Evolutionary conservation across 805 yeast genomes (phyloP).

Genomic region (Tetrapisispora nanseiensis): DNA sequence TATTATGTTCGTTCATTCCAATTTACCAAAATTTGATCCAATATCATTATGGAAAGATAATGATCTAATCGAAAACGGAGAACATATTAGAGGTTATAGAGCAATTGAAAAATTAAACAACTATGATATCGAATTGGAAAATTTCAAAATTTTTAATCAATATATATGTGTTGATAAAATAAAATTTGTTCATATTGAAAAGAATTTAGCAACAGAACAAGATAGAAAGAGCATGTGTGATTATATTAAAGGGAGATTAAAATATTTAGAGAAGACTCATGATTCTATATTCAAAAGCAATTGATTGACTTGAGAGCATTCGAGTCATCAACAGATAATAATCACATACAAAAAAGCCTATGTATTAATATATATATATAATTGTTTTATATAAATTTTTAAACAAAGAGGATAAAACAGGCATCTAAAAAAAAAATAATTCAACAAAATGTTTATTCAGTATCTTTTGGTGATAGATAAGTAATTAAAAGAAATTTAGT

Average conservation of each 20-base stretch:
- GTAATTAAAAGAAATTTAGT: neutral
- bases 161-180: slow-evolving; percentile 12
- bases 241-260: slow-evolving; percentile 16
- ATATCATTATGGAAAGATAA: slow-evolving; percentile 16
- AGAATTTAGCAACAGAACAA: slow-evolving; percentile 9
- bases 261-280: slow-evolving; percentile 17
- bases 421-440: too few relatives aligned
- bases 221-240: slow-evolving; percentile 17
- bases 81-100: slow-evolving; percentile 20
- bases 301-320: too few relatives aligned
- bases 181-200: slow-evolving; percentile 16
- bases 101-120: slow-evolving; percentile 12
- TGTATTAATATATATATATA: neutral
- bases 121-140: slow-evolving; percentile 23
- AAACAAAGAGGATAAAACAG: too few relatives aligned
- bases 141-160: slow-evolving; percentile 17
- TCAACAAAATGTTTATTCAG: too few relatives aligned
- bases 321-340: too few relatives aligned
- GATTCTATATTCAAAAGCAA: slow-evolving; percentile 9
- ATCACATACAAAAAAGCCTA: too few relatives aligned
- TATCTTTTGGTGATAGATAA: too few relatives aligned
- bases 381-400: neutral
- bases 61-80: slow-evolving; percentile 17
- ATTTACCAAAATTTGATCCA: slow-evolving; percentile 34
- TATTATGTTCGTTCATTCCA: slow-evolving; percentile 31